phyloP scores from a whole-genome alignment of 768 basidiomycete genomes.

The Fomitopsis serialis region DNA sequence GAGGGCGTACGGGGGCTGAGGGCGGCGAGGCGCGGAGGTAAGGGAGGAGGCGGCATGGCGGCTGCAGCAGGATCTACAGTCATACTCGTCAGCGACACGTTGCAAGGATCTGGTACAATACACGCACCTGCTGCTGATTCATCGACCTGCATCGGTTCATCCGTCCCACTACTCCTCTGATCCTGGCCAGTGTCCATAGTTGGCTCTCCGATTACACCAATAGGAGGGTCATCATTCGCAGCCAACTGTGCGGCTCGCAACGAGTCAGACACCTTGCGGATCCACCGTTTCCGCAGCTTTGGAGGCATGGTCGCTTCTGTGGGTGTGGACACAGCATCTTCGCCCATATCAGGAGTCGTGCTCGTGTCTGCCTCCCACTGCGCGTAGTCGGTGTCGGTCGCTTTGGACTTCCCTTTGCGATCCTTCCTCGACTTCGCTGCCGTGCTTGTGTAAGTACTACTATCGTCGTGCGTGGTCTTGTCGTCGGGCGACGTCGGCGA shows the following conservation, averaged over 20 bases:
- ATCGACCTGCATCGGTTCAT: constrained; percentile 13
- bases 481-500: background rate
- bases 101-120: background rate
- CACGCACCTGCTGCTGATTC: constrained; percentile 10
- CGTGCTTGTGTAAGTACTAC: background rate
- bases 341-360: constrained; percentile 5
- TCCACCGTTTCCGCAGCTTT: constrained; percentile 53
- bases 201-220: background rate
- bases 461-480: background rate
- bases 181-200: background rate
- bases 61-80: constrained; percentile 28
- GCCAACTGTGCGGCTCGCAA: constrained; percentile 12
- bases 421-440: constrained; percentile 8
- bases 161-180: background rate
- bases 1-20: background rate
- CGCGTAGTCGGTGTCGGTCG: constrained; percentile 2
- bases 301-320: constrained; percentile 45
- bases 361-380: constrained; percentile 8
- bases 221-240: background rate
- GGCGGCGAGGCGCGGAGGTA: constrained; percentile 27
- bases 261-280: constrained; percentile 18
- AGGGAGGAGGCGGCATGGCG: constrained; percentile 47
- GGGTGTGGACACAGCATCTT: background rate
- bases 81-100: background rate
- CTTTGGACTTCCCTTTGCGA: constrained; percentile 24